Base-by-base conservation (phyloP, 2,329 filamentous ascomycete species). In the Aspergillus neotritici region DNA sequence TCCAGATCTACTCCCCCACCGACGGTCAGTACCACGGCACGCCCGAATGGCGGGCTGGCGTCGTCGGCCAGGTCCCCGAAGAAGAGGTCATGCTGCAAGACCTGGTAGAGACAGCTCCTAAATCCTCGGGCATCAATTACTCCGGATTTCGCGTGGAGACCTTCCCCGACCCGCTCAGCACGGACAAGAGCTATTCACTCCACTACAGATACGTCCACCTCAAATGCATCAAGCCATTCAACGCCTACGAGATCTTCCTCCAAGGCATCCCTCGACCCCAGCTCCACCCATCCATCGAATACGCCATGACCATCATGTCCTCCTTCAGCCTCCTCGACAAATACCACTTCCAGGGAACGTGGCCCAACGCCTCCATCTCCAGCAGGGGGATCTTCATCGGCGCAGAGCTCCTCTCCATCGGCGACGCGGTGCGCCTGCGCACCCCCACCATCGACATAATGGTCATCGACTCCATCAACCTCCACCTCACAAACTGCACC, bases 121-220 rank as follows among this genome's bases (percentile, higher is more conserved):
- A 73, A 36, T 52, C 62, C 30, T 64, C 55, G 29, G 68, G 62
- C 10, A 58, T 79, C 10, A 75, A 71, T 41, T 71, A 72, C 44
- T 72, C 73, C 17, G 78, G 78, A 0, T 76, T 79, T 44, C 73
- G 79, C 0, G 65, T 83, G 1, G 79, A 83, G 51, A 77, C 75
- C 0, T 60, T 80, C 10, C 71, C 78, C 0, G 62, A 78, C 46
- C 72, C 75, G 0, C 72, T 76, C 48, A 64, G 67, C 12, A 48
- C 61, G 1, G 67, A 76, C 50, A 82, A 82, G 53, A 64, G 65
- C 5, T 62, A 70, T 3, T 77, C 75, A 0, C 70, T 74, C 43
- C 74, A 76, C 44, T 74, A 78, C 52, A 74, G 68, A 45, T 81
- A 80, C 48, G 66, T 82, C 2, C 70, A 71, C 0, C 48, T 81